Base-by-base conservation (phyloP, 2,329 filamentous ascomycete genomes). In the Apiospora hydei region DNA sequence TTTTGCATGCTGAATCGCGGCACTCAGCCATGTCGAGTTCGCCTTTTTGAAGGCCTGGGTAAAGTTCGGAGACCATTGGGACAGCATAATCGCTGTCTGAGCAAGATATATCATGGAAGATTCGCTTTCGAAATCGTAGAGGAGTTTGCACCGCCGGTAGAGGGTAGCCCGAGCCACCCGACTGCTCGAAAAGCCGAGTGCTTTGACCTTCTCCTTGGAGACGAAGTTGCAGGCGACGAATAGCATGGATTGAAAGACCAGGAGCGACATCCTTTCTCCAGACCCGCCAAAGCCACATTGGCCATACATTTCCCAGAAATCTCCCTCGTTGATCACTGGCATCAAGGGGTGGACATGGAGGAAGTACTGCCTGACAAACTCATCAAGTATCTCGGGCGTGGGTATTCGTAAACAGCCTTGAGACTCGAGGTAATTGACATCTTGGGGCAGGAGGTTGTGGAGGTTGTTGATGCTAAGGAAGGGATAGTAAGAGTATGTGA, bases 1-100 rank as follows among this genome's bases (percentile, higher is more conserved):
- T 72, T 84, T 85, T 1, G 87, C 86, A 70, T 86, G 85, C 75
- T 87, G 84, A 68, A 88, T 87, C 2, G 85, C 85, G 49, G 83
- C 81, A 30, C 82, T 82, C 2, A 88, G 82, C 87, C 87, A 88
- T 5, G 82, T 83, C 7, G 85, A 85, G 73, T 87, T 87, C 5
- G 82, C 79, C 51, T 83, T 80, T 72, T 80, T 83, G 38, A 79
- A 77, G 5, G 80, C 80, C 18, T 79, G 79, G 7, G 76, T 78
- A 5, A 70, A 72, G 26, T 70, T 76, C 30, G 80, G 78, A 0
- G 82, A 82, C 84, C 83, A 85, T 73, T 82, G 84, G 24, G 83
- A 83, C 34, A 86, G 82, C 14, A 86, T 80, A 3, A 86, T 78
- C 0, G 83, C 81, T 0, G 83, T 81, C 73, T 86, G 84, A 0